Conservation (phyloP, 805 yeast species). For the Lachancea dasiensis region DNA sequence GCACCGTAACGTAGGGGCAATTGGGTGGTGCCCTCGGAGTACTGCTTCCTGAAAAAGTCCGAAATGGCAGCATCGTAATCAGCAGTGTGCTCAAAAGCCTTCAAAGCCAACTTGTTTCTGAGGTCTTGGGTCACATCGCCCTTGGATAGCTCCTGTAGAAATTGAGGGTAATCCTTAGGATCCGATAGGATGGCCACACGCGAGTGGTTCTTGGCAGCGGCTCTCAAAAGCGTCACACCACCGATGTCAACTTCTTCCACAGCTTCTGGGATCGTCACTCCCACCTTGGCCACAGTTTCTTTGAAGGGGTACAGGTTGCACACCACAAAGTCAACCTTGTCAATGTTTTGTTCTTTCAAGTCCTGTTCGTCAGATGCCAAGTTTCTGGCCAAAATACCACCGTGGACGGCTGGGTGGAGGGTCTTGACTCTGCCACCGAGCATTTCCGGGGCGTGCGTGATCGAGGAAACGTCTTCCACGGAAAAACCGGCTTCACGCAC, state of each 20-base stretch:
- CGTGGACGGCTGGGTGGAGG: slow-evolving; percentile 97
- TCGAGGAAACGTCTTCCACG: slow-evolving; percentile 89
- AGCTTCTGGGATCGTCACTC: slow-evolving; percentile 94
- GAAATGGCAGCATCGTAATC: slow-evolving; percentile 94
- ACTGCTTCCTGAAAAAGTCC: slow-evolving; percentile 96
- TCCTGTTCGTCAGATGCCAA: slow-evolving; percentile 87
- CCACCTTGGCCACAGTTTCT: slow-evolving; percentile 92
- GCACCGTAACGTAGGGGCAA: slow-evolving; percentile 97
- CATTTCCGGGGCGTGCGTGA: slow-evolving; percentile 99
- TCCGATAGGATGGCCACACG: slow-evolving; percentile 94
- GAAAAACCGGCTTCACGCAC: slow-evolving; percentile 97
- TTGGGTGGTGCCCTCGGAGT: slow-evolving; percentile 84
- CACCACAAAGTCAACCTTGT: slow-evolving; percentile 93
- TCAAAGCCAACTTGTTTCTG: slow-evolving; percentile 81
- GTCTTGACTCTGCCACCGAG: slow-evolving; percentile 98
- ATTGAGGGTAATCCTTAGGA: slow-evolving; percentile 86
- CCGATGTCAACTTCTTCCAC: slow-evolving; percentile 99
- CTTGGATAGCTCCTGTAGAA: slow-evolving; percentile 68
- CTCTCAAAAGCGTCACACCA: slow-evolving; percentile 94
- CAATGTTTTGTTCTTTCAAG: slow-evolving; percentile 81
- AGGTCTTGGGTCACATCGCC: slow-evolving; percentile 70
- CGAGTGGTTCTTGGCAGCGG: slow-evolving; percentile 97
- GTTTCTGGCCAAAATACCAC: slow-evolving; percentile 93
- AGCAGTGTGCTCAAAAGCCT: slow-evolving; percentile 98
- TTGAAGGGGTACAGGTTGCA: slow-evolving; percentile 98